A percentile compares a stretch with the other conserved stretches of the same genome.
Evolutionary conservation across 2,329 filamentous ascomycete genomes (phyloP).

Genomic region (Capronia epimyces): DNA sequence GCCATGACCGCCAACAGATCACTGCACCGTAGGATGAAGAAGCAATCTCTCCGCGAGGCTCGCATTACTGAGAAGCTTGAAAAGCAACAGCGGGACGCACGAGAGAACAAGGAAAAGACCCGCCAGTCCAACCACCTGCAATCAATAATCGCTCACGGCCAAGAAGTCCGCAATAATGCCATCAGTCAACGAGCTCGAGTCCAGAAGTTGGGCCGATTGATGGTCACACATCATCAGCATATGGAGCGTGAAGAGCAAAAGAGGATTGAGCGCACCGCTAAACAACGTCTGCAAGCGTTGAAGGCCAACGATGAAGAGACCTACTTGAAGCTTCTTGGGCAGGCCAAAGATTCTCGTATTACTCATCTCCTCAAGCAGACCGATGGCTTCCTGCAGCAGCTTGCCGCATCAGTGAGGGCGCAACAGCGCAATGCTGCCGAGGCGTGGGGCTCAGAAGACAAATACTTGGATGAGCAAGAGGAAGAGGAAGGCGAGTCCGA

Average conservation of each 20-base stretch:
- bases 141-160: constrained; percentile 74
- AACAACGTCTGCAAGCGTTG: constrained; percentile 97
- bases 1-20: constrained; percentile 95
- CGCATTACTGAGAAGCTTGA: constrained; percentile 97
- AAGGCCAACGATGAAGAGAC: constrained; percentile 99
- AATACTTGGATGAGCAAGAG: constrained; percentile 48
- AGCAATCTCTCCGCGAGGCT: constrained; percentile 89
- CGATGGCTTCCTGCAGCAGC: constrained; percentile 92
- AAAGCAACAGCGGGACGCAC: constrained; percentile 95
- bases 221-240: constrained; percentile 84
- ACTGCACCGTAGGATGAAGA: constrained; percentile 90
- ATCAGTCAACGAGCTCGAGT: constrained; percentile 65
- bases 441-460: constrained; percentile 63
- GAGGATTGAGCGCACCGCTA: constrained; percentile 92
- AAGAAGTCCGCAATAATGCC: constrained; percentile 67
- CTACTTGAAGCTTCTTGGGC: constrained; percentile 93
- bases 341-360: constrained; percentile 98
- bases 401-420: constrained; percentile 87
- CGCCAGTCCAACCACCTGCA: constrained; percentile 90
- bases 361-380: constrained; percentile 95
- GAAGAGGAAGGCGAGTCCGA: constrained; percentile 64
- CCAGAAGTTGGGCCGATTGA: constrained; percentile 81
- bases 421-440: constrained; percentile 82
- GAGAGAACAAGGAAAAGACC: constrained; percentile 95
- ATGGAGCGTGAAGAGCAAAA: constrained; percentile 99